Evolutionary conservation across 257 asterid genomes (phyloP).

Genomic region (Solanum lignicaule): DNA sequence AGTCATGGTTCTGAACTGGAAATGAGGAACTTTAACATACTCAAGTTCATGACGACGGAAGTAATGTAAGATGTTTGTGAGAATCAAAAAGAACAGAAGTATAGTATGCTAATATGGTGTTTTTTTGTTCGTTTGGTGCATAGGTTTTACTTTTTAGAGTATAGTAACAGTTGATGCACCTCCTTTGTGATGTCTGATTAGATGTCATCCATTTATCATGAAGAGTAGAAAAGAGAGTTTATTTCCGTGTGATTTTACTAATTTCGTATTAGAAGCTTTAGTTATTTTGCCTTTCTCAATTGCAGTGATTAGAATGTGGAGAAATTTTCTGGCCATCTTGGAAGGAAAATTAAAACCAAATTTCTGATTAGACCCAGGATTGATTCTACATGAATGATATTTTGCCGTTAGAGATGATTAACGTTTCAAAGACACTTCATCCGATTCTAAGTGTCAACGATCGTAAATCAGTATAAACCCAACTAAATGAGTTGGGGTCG

Average conservation of each 20-base stretch:
- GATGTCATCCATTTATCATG: not conserved
- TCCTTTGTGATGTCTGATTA: not conserved
- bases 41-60: not conserved
- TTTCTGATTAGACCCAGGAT: too few relatives aligned
- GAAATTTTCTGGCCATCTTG: not conserved
- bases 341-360: too few relatives aligned
- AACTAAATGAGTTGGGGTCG: too few relatives aligned
- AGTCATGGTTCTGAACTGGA: not conserved
- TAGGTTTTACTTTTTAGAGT: not conserved
- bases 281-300: not conserved
- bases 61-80: not conserved
- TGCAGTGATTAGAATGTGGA: not conserved
- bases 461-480: too few relatives aligned
- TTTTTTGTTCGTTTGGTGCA: not conserved
- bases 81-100: not conserved
- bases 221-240: not conserved
- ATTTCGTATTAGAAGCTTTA: not conserved
- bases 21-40: not conserved
- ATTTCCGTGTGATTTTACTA: not conserved
- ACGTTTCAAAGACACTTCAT: too few relatives aligned
- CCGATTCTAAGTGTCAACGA: too few relatives aligned
- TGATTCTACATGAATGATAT: too few relatives aligned
- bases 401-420: too few relatives aligned
- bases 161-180: not conserved
- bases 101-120: not conserved